Conservation (phyloP, 768 basidiomycete genomes). For the Termitomyces sp. region DNA sequence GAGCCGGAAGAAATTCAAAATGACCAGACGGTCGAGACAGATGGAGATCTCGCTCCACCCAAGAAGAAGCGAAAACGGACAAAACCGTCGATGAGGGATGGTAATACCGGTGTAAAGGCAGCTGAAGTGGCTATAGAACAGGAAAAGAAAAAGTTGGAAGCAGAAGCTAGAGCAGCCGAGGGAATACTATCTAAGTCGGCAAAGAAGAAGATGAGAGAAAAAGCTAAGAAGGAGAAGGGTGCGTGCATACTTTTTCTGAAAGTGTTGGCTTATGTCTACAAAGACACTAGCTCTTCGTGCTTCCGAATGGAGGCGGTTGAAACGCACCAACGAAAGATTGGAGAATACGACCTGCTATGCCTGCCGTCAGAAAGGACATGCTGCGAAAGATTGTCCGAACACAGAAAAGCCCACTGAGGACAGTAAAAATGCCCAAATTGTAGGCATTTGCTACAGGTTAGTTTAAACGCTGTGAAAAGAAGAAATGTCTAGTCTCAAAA, state of each 20-base stretch:
- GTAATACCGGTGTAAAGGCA: conserved; percentile 24
- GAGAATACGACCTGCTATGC: conserved; percentile 75
- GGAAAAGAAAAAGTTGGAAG: conserved; percentile 7
- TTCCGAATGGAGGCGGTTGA: conserved; percentile 59
- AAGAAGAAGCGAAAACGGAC: conserved; percentile 60
- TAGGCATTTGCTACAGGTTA: conserved; percentile 72
- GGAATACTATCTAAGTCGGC: conserved; percentile 17
- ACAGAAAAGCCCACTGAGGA: conserved; percentile 17
- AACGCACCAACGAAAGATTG: conserved; percentile 54
- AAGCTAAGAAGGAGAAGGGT: conserved; percentile 24
- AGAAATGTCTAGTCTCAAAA: not conserved
- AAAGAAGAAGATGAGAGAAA: conserved; percentile 27
- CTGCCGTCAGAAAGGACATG: conserved; percentile 80
- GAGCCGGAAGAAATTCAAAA: not conserved
- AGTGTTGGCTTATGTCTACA: conserved; percentile 1
- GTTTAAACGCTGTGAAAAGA: conserved; percentile 13
- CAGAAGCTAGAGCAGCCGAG: conserved; percentile 12
- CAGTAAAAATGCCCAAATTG: conserved; percentile 16
- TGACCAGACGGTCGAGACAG: conserved; percentile 2
- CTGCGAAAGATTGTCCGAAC: conserved; percentile 76
- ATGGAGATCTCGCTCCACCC: conserved; percentile 20
- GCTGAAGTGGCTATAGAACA: conserved; percentile 15
- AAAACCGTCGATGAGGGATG: conserved; percentile 39
- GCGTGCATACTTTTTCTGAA: conserved; percentile 16
- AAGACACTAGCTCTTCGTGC: conserved; percentile 5